Evolutionary conservation across 352 stramenopile species (phyloP).

Genomic region (Globisporangium orthogonon): DNA sequence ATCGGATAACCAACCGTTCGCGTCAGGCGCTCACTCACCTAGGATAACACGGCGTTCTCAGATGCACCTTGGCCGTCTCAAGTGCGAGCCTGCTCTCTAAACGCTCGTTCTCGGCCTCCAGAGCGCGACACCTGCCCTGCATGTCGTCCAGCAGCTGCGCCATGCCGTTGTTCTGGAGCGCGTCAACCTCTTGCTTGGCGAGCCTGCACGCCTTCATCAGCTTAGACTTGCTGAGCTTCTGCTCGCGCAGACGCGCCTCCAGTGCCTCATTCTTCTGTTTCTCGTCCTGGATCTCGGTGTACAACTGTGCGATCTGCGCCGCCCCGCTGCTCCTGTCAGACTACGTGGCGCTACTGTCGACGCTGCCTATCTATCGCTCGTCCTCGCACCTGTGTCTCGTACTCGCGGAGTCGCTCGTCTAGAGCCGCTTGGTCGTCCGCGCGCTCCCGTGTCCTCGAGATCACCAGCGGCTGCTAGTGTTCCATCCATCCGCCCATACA

Average conservation of each 20-base stretch:
- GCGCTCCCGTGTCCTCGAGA: conserved; percentile 30
- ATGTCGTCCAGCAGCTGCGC: conserved; percentile 66
- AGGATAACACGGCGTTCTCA: no score
- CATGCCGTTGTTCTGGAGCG: conserved; percentile 50
- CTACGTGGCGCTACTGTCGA: background rate
- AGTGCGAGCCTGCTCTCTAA: conserved; percentile 28
- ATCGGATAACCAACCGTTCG: no score
- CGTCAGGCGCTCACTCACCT: no score
- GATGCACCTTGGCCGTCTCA: conserved; percentile 29
- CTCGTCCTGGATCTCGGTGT: conserved; percentile 62
- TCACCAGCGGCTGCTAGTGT: conserved; percentile 23
- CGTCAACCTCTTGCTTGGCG: conserved; percentile 53
- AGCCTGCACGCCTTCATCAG: conserved; percentile 70
- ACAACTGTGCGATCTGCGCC: conserved; percentile 48
- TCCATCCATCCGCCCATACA: background rate
- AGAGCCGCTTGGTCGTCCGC: conserved; percentile 16
- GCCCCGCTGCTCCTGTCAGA: no score
- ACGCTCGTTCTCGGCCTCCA: conserved; percentile 44
- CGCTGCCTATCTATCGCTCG: background rate
- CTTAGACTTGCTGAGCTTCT: conserved; percentile 66
- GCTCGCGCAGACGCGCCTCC: conserved; percentile 49
- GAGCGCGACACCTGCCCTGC: conserved; percentile 34
- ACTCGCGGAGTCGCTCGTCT: conserved; percentile 60
- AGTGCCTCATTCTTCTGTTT: conserved; percentile 70
- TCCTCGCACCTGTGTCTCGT: conserved; percentile 48